Base-by-base conservation (phyloP, 768 basidiomycete species). In the Tulasnella sp. region DNA sequence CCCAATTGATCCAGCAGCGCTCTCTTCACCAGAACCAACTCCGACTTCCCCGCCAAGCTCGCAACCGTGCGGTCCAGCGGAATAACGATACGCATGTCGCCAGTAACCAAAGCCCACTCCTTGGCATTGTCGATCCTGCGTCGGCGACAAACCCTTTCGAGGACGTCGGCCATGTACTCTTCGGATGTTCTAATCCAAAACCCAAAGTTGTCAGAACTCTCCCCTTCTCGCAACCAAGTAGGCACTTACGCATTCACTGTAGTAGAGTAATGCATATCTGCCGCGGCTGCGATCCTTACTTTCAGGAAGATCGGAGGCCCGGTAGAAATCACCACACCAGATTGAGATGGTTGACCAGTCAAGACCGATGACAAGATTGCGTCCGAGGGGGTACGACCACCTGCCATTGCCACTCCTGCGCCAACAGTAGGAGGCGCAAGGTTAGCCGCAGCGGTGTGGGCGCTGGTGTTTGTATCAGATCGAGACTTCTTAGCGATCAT, bases 51-150 rank as follows among this genome's bases (percentile, higher is more conserved):
- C 82, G 94, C 92, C 80, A 99, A 84, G 84, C 93, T 95, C 42
- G 94, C 94, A n/a, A 99, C 97, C 0, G 97, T 99, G 25, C 96
- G 88, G 82, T 99, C 97, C 37, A 98, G 87, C 36, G 96, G 96
- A 39, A 95, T 90, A 74, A 94, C 83, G 52, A 97, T 90, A 76
- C 89, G 91, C 83, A 85, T 86, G 75, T 90, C 88, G 0, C 86
- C 85, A 15, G 92, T 83, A 52, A 96, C 84, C 29, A 99, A 87
- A 1, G 93, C 93, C 84, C 95, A 98, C 76, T 94, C 91, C 76
- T 91, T 89, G 38, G 91, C 87, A 79, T 91, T 87, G 34, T 85
- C 83, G 37, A 93, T 83, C 80, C 89, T 89, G 70, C 91, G 87
- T 80, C 88, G 89, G 45, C 88, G 86, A 81, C 93, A 94, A 1